A percentile compares a stretch with the other conserved stretches of the same genome.
Evolutionary conservation across 2,329 filamentous ascomycete genomes (phyloP).

Genomic region (Trichoderma cornu-damae): DNA sequence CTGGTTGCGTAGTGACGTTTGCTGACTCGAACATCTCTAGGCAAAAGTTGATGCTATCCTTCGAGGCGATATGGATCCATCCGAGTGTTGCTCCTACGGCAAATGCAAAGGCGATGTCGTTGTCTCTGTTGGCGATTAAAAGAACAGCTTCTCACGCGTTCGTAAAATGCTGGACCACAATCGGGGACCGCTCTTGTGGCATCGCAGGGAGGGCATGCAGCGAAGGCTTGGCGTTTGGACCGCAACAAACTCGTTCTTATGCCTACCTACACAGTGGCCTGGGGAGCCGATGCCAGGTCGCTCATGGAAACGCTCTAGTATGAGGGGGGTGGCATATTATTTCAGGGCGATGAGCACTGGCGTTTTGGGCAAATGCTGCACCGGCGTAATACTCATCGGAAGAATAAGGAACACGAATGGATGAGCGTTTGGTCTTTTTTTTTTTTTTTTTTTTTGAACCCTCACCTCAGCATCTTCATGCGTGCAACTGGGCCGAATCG

Average conservation of each 20-base stretch:
- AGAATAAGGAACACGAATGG: background rate
- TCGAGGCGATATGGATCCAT: slow-evolving; percentile 42
- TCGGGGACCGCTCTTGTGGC: background rate
- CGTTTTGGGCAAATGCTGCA: slow-evolving; percentile 11
- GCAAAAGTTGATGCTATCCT: slow-evolving; percentile 41
- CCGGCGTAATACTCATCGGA: background rate
- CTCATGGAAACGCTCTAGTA: background rate
- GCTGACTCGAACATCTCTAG: slow-evolving; percentile 22
- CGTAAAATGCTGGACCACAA: background rate
- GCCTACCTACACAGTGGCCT: background rate
- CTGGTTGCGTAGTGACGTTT: background rate
- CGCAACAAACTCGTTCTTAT: background rate
- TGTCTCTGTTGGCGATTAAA: slow-evolving; percentile 38
- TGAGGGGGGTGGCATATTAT: background rate
- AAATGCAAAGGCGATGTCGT: slow-evolving; percentile 48
- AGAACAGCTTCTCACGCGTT: background rate
- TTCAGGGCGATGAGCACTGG: background rate
- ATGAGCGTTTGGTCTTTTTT: background rate
- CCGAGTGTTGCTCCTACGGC: slow-evolving; percentile 51
- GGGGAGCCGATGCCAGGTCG: background rate
- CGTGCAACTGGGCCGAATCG: background rate
- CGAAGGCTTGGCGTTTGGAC: background rate
- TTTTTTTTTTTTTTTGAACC: background rate
- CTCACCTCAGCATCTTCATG: background rate
- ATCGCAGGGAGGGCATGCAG: background rate